These are phyloP conservation scores for Microsporum ferrugineum DNA, from an alignment of 2,329 filamentous ascomycete genomes.

Conservation along the genomic window DNA sequence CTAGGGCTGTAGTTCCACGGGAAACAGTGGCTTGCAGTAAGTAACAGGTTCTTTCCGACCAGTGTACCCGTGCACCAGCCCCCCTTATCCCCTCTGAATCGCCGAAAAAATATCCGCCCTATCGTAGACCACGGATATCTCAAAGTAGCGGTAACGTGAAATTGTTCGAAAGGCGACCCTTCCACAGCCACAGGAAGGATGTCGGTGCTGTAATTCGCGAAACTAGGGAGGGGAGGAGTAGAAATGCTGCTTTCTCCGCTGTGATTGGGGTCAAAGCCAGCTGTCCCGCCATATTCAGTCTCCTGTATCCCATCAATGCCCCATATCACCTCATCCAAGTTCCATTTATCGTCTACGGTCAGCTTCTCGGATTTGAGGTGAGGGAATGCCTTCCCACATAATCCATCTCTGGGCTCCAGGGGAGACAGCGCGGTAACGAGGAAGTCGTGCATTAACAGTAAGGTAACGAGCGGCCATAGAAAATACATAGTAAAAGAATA, in stretches of 20 bases:
- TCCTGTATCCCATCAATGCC: conserved; percentile 4
- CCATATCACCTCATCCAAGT: conserved; percentile 9
- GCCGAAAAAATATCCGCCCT: conserved; percentile 15
- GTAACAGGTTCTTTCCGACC: conserved; percentile 16
- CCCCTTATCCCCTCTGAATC: conserved; percentile 15
- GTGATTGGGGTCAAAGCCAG: conserved; percentile 8
- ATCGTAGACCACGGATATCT: conserved; percentile 18
- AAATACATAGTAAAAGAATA: conserved; percentile 10
- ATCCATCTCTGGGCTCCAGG: not conserved
- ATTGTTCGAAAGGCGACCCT: conserved; percentile 8
- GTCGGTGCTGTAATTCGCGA: not conserved
- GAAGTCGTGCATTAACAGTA: conserved; percentile 6
- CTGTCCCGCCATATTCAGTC: conserved; percentile 12
- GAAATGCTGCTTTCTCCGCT: not conserved
- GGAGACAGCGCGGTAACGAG: not conserved
- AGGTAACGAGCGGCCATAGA: conserved; percentile 10
- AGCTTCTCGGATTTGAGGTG: conserved; percentile 9
- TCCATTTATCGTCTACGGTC: conserved; percentile 8
- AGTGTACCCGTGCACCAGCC: conserved; percentile 19
- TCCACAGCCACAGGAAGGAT: not conserved
- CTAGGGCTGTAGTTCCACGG: conserved; percentile 15
- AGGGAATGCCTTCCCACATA: conserved; percentile 7
- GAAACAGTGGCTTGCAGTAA: conserved; percentile 19
- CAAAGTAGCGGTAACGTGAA: conserved; percentile 13
- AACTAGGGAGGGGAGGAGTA: not conserved